These are phyloP conservation scores for Puccinia coronata DNA, from an alignment of 1,284 basidiomycete genomes.

Conservation along the genomic window DNA sequence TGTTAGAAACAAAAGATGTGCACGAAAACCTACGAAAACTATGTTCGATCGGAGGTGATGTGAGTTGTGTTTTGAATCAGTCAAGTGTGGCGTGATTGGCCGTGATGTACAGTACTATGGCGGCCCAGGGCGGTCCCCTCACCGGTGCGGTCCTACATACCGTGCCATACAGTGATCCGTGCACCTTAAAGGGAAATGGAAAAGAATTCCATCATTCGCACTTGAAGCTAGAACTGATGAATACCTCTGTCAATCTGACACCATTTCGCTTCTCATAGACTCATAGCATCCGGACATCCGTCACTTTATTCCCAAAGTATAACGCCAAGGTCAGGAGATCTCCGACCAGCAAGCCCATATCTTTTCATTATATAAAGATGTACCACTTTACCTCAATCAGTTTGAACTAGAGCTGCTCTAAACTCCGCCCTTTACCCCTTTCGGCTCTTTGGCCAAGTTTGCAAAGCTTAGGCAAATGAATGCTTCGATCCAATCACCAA, in stretches of 20 bases:
- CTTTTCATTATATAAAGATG: not conserved
- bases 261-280: not conserved
- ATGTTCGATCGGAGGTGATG: no score
- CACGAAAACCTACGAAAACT: no score
- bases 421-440: not conserved
- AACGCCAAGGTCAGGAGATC: not conserved
- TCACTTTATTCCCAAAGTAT: not conserved
- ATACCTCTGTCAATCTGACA: not conserved
- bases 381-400: not conserved
- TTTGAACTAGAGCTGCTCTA: not conserved
- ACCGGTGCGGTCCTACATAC: no score
- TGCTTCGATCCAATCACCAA: slow-evolving; percentile 10
- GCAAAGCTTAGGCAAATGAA: no score
- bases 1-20: no score
- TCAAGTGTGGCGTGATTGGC: no score
- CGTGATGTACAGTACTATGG: no score
- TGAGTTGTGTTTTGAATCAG: no score
- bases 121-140: no score
- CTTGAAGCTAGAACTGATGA: slow-evolving; percentile 1
- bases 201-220: not conserved
- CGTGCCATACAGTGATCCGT: no score
- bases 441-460: not conserved
- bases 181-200: not conserved
- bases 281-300: not conserved
- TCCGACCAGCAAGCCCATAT: not conserved